These are phyloP conservation scores for Paramecium tetraurelia DNA, from an alignment of 73 alveolate species.

Conservation along the genomic window DNA sequence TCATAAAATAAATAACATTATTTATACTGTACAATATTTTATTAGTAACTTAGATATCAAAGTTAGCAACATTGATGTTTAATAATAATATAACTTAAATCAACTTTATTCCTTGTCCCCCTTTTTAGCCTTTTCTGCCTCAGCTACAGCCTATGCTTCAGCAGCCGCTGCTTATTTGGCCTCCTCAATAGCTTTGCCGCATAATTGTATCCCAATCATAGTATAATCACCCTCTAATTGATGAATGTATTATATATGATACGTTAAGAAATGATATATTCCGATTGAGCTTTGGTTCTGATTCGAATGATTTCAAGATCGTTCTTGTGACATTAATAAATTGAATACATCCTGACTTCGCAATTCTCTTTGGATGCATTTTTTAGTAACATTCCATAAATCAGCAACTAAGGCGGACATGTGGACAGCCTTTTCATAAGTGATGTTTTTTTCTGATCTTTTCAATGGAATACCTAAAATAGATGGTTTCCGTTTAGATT, in stretches of 20 bases:
- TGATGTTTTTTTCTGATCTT: slow-evolving; percentile 51
- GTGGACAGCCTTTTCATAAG: slow-evolving; percentile 60
- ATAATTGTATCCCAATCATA: slow-evolving; percentile 39
- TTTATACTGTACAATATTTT: background rate
- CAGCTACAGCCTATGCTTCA: background rate
- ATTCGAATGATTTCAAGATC: slow-evolving; percentile 58
- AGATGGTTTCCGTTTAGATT: background rate
- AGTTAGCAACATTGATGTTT: background rate
- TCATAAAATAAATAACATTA: background rate
- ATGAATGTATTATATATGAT: background rate
- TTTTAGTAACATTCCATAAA: slow-evolving; percentile 59
- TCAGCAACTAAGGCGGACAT: slow-evolving; percentile 54
- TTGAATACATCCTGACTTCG: slow-evolving; percentile 40
- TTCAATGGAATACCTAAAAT: slow-evolving; percentile 41
- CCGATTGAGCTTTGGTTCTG: slow-evolving; percentile 47
- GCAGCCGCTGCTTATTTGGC: slow-evolving; percentile 17
- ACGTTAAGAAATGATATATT: slow-evolving; percentile 53
- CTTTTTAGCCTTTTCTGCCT: slow-evolving; percentile 16
- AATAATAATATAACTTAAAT: background rate
- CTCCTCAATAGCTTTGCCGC: slow-evolving; percentile 19
- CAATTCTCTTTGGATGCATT: slow-evolving; percentile 56
- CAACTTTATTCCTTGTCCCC: slow-evolving; percentile 11
- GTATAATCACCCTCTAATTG: slow-evolving; percentile 54
- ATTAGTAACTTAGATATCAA: too few species aligned
- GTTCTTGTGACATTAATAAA: background rate